phyloP scores from a whole-genome alignment of 768 basidiomycete species.

The Psilocybe sp. region DNA sequence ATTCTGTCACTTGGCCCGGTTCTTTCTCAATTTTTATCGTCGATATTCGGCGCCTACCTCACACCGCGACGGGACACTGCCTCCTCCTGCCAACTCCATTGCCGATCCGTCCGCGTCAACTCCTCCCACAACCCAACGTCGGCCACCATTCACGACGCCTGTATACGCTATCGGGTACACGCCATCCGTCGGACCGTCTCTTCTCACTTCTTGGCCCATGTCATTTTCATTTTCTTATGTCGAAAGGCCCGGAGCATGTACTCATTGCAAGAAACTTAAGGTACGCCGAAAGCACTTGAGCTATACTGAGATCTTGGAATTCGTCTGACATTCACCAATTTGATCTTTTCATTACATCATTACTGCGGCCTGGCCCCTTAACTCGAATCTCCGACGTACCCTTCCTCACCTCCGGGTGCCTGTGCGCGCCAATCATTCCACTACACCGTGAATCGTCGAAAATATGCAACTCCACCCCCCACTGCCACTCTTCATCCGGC shows the following conservation, averaged over 20 bases:
- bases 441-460: constrained; percentile 4
- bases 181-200: neutral
- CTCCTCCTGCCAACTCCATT: neutral
- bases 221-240: constrained; percentile 5
- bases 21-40: neutral
- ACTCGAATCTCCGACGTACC: constrained; percentile 6
- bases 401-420: constrained; percentile 6
- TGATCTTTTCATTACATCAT: neutral
- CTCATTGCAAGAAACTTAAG: constrained; percentile 86
- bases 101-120: neutral
- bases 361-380: neutral
- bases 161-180: neutral
- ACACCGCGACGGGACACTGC: neutral
- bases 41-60: neutral
- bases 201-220: neutral
- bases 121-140: neutral
- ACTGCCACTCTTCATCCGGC: constrained; percentile 1
- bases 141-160: constrained; percentile 4
- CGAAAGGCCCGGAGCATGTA: constrained; percentile 77
- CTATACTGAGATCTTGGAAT: neutral
- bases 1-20: too few relatives aligned
- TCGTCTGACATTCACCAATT: neutral
- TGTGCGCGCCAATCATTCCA: constrained; percentile 11
- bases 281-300: constrained; percentile 36
- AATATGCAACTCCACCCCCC: constrained; percentile 4